Evolutionary conservation across 805 yeast genomes (phyloP).

Genomic region (Wickerhamiella azymoides): DNA sequence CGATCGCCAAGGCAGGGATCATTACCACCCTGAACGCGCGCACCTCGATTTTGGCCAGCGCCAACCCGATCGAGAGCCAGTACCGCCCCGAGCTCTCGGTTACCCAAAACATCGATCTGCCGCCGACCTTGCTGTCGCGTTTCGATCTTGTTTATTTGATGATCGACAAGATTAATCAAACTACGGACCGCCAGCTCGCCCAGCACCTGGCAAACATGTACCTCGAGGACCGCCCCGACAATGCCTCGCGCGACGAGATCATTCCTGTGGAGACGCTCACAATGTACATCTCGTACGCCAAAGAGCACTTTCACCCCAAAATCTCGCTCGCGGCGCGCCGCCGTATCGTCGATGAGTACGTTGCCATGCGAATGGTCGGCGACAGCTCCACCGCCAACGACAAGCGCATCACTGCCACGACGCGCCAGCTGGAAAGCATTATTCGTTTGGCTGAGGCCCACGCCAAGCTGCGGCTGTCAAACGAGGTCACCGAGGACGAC

Average conservation of each 20-base stretch:
- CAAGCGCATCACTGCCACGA: conserved; percentile 91
- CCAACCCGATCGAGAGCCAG: conserved; percentile 91
- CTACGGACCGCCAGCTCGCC: conserved; percentile 73
- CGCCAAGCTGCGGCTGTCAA: conserved; percentile 83
- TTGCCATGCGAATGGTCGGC: conserved; percentile 86
- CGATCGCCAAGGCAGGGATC: conserved; percentile 96
- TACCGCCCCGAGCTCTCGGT: conserved; percentile 93
- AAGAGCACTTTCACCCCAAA: conserved; percentile 66
- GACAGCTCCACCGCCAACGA: conserved; percentile 80
- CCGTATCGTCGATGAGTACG: conserved; percentile 77
- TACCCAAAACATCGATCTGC: conserved; percentile 86
- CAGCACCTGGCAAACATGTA: conserved; percentile 84
- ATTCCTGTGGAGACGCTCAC: conserved; percentile 82
- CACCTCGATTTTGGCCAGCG: conserved; percentile 89
- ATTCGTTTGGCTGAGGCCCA: conserved; percentile 91
- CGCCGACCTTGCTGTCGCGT: conserved; percentile 90
- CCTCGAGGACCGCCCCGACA: conserved; percentile 70
- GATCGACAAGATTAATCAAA: conserved; percentile 83
- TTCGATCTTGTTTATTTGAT: conserved; percentile 88
- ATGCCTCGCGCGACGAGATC: conserved; percentile 51
- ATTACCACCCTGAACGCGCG: conserved; percentile 94
- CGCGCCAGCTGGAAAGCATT: conserved; percentile 93
- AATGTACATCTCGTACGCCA: conserved; percentile 85
- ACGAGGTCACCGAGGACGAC: conserved; percentile 58
- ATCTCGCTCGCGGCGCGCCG: conserved; percentile 68